phyloP scores from a whole-genome alignment of 192 early-diverging fungal genomes.

The Lunasporangiospora selenospora region DNA sequence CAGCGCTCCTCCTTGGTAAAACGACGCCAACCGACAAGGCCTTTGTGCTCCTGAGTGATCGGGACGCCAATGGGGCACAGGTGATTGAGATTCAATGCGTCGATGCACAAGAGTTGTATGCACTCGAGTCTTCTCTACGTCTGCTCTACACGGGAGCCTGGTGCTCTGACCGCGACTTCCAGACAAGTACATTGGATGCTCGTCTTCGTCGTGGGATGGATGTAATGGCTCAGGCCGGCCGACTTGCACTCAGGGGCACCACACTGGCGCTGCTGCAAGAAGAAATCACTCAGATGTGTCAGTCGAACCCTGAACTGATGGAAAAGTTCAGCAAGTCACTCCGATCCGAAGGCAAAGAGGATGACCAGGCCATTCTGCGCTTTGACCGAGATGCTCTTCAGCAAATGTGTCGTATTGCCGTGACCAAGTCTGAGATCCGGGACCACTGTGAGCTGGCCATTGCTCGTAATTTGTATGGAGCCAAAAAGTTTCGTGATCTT shows the following conservation, averaged over 20 bases:
- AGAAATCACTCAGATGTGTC: slow-evolving; percentile 42
- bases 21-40: slow-evolving; percentile 20
- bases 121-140: slow-evolving; percentile 33
- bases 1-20: slow-evolving; percentile 21
- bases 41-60: slow-evolving; percentile 17
- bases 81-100: slow-evolving; percentile 40
- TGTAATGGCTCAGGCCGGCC: slow-evolving; percentile 27
- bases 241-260: slow-evolving; percentile 21
- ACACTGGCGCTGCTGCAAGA: slow-evolving; percentile 37
- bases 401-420: slow-evolving; percentile 40
- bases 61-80: slow-evolving; percentile 12
- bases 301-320: slow-evolving; percentile 38
- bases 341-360: slow-evolving; percentile 30
- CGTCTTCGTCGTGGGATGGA: slow-evolving; percentile 42
- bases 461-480: slow-evolving; percentile 40
- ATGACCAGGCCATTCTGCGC: slow-evolving; percentile 41
- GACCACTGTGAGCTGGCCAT: slow-evolving; percentile 46
- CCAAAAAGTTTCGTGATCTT: slow-evolving; percentile 43
- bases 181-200: slow-evolving; percentile 34
- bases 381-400: slow-evolving; percentile 45
- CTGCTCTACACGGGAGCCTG: slow-evolving; percentile 40
- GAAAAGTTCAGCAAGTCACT: slow-evolving; percentile 35
- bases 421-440: slow-evolving; percentile 33
- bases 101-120: slow-evolving; percentile 33
- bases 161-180: slow-evolving; percentile 45